These are phyloP conservation scores for Phytophthora ramorum DNA, from an alignment of 352 stramenopile genomes.

Conservation along the genomic window DNA sequence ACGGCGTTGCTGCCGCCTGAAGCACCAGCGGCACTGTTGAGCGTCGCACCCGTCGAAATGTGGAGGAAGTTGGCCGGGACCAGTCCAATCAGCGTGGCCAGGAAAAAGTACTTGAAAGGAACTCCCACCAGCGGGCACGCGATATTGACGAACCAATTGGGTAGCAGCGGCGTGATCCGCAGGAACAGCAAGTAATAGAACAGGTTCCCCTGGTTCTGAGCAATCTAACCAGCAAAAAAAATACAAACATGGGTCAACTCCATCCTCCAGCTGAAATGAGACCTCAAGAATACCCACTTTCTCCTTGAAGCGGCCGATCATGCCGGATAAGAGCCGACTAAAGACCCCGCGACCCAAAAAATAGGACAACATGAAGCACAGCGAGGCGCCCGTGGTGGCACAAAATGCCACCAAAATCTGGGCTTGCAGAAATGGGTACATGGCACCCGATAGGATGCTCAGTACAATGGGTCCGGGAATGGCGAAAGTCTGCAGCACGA, in stretches of 20 bases:
- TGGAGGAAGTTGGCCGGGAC: conserved; percentile 87
- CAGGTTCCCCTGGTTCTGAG: conserved; percentile 82
- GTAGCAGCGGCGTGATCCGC: conserved; percentile 85
- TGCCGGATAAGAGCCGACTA: conserved; percentile 65
- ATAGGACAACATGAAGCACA: conserved; percentile 89
- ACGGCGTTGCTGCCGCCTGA: conserved; percentile 69
- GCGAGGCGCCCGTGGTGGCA: conserved; percentile 78
- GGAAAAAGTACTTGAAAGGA: conserved; percentile 86
- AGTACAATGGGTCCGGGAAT: conserved; percentile 89
- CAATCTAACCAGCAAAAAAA: conserved; percentile 50
- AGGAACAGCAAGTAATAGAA: conserved; percentile 93
- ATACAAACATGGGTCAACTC: not conserved
- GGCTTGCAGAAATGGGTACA: conserved; percentile 85
- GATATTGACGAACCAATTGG: conserved; percentile 93
- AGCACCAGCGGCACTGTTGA: conserved; percentile 70
- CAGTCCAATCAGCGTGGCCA: conserved; percentile 84
- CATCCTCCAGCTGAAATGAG: not conserved
- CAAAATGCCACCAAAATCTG: conserved; percentile 87
- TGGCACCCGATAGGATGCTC: conserved; percentile 87
- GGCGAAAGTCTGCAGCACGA: conserved; percentile 87
- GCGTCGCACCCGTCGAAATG: conserved; percentile 83
- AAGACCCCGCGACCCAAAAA: conserved; percentile 83
- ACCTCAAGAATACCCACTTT: conserved; percentile 45
- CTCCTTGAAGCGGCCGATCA: conserved; percentile 82
- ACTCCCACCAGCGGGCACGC: conserved; percentile 86